Conservation (phyloP, 2,329 filamentous ascomycete genomes). For the Aspergillus spinulosporus region DNA sequence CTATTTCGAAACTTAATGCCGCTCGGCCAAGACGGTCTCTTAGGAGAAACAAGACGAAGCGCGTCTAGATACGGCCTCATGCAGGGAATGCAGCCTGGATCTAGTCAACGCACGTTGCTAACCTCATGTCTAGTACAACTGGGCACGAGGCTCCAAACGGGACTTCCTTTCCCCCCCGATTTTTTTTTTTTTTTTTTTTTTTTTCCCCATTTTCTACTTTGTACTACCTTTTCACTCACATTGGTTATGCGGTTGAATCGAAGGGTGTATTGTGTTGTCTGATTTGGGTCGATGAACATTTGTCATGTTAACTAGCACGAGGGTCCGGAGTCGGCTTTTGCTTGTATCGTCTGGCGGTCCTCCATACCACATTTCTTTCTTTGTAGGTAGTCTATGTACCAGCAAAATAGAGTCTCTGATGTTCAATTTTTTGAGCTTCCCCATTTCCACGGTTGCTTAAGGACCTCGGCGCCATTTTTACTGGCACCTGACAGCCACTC, state of each 20-base stretch:
- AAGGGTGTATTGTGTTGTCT: slow-evolving; percentile 19
- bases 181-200: background rate
- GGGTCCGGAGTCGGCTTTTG: slow-evolving; percentile 23
- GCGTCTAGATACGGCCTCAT: slow-evolving; percentile 32
- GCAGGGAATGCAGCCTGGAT: slow-evolving; percentile 38
- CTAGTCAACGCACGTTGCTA: slow-evolving; percentile 17
- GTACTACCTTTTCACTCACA: slow-evolving; percentile 2
- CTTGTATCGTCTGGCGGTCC: slow-evolving; percentile 11
- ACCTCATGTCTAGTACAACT: slow-evolving; percentile 18
- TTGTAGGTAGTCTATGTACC: slow-evolving; percentile 20
- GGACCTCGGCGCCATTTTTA: slow-evolving; percentile 5
- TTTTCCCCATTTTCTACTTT: background rate
- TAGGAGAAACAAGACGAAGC: slow-evolving; percentile 8
- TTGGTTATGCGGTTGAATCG: slow-evolving; percentile 17
- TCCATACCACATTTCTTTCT: slow-evolving; percentile 15
- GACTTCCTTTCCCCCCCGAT: slow-evolving; percentile 2
- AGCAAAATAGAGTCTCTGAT: slow-evolving; percentile 21
- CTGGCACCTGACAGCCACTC: slow-evolving; percentile 14
- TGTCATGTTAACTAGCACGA: slow-evolving; percentile 26
- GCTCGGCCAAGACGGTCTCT: slow-evolving; percentile 12
- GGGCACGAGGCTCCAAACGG: slow-evolving; percentile 2
- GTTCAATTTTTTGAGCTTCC: background rate
- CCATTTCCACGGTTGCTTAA: background rate
- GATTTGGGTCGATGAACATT: slow-evolving; percentile 25
- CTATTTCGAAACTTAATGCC: slow-evolving; percentile 21